phyloP scores from a whole-genome alignment of 306 rosid species.

The Corylus avellana region DNA sequence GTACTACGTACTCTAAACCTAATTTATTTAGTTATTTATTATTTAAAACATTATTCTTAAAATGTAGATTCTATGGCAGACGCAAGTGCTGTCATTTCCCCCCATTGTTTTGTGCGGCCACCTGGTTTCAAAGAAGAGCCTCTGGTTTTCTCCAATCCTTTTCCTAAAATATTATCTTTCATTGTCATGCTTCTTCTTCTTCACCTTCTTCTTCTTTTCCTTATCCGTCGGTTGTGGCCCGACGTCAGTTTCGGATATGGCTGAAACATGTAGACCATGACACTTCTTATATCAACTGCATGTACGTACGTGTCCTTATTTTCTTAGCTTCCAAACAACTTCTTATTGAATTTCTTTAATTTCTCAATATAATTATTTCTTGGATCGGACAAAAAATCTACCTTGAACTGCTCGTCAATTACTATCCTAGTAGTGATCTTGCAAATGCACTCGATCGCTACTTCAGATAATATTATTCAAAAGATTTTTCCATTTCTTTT shows the following conservation, averaged over 20 bases:
- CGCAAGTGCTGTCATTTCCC: too few relatives aligned
- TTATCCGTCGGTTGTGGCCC: not conserved
- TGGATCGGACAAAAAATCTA: not conserved
- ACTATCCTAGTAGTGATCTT: not conserved
- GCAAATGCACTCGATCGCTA: not conserved
- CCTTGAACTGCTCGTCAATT: not conserved
- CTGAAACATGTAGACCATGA: not conserved
- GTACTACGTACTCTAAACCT: too few relatives aligned
- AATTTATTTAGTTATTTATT: too few relatives aligned
- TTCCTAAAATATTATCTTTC: not conserved
- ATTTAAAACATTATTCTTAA: too few relatives aligned
- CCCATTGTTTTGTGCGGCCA: slow-evolving; percentile 1
- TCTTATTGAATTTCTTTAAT: not conserved
- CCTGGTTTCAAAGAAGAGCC: not conserved
- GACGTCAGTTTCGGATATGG: slow-evolving; percentile 4
- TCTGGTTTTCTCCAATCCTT: not conserved
- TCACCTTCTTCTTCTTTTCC: too few relatives aligned
- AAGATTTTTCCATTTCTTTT: too few relatives aligned
- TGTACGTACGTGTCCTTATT: not conserved
- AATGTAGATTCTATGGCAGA: too few relatives aligned
- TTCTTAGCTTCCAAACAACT: not conserved
- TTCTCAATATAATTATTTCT: not conserved
- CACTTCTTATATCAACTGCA: not conserved
- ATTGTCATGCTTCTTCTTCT: not conserved
- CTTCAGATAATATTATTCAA: not conserved